phyloP scores from a whole-genome alignment of 306 rosid genomes.

The Dryas alaskensis region DNA sequence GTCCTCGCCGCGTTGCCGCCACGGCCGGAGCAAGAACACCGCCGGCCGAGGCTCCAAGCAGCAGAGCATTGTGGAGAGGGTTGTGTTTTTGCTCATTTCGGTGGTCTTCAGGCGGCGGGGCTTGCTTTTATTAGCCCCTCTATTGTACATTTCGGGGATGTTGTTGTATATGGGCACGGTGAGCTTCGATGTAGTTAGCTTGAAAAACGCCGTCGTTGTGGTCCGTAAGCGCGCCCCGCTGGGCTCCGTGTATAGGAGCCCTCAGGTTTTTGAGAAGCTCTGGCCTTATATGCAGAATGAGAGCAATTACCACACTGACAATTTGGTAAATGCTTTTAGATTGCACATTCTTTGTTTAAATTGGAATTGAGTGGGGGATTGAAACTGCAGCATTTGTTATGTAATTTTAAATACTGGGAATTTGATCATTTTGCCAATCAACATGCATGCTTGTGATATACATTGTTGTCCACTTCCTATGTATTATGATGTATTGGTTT shows the following conservation, averaged over 20 bases:
- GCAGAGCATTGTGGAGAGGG: slow-evolving; percentile 55
- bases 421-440: not conserved
- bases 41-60: slow-evolving; percentile 31
- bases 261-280: slow-evolving; percentile 70
- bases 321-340: slow-evolving; percentile 44
- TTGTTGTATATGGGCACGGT: slow-evolving; percentile 82
- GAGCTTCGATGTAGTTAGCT: slow-evolving; percentile 61
- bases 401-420: not conserved
- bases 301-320: slow-evolving; percentile 36
- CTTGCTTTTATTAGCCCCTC: slow-evolving; percentile 76
- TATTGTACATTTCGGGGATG: slow-evolving; percentile 86
- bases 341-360: not conserved
- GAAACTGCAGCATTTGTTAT: not conserved
- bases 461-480: not conserved
- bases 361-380: not conserved
- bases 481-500: not conserved
- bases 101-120: slow-evolving; percentile 71
- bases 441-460: not conserved
- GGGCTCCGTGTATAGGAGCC: slow-evolving; percentile 76
- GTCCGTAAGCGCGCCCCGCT: slow-evolving; percentile 60
- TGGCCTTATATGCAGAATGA: slow-evolving; percentile 79
- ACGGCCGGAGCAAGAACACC: slow-evolving; percentile 51
- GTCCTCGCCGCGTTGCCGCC: slow-evolving; percentile 67
- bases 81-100: slow-evolving; percentile 52
- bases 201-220: slow-evolving; percentile 57